A percentile compares a stretch with the other conserved stretches of the same genome.
These are phyloP conservation scores for Leccinum pseudoinsigne DNA, from an alignment of 1,284 basidiomycete genomes.

Conservation along the genomic window DNA sequence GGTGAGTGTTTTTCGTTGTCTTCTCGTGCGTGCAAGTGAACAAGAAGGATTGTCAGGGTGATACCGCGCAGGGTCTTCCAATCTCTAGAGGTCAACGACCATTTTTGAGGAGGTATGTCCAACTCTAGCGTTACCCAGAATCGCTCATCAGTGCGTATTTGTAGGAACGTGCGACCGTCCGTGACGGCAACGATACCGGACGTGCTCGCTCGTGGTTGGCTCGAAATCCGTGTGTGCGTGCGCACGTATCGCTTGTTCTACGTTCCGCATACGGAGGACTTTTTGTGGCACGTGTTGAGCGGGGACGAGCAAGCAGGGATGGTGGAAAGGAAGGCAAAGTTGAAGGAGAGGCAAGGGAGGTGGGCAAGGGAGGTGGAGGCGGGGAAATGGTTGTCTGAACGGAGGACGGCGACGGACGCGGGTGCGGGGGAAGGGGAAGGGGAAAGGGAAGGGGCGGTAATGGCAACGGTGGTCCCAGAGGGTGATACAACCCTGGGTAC, in stretches of 20 bases:
- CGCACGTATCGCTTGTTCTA: slow-evolving; percentile 87
- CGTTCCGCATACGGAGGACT: slow-evolving; percentile 72
- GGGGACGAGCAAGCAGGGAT: slow-evolving; percentile 18
- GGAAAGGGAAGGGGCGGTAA: background rate
- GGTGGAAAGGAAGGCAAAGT: slow-evolving; percentile 3
- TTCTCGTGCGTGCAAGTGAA: slow-evolving; percentile 1
- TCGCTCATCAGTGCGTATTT: background rate
- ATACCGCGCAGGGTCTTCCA: slow-evolving; percentile 52
- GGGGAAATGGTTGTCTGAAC: slow-evolving; percentile 17
- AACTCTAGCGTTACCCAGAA: background rate
- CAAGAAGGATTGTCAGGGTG: slow-evolving; percentile 39
- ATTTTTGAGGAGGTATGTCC: slow-evolving; percentile 70
- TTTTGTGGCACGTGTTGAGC: slow-evolving; percentile 41
- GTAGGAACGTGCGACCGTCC: slow-evolving; percentile 45
- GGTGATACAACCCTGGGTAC: background rate
- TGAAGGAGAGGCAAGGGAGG: slow-evolving; percentile 11
- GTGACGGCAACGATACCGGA: slow-evolving; percentile 40
- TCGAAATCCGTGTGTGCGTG: slow-evolving; percentile 82
- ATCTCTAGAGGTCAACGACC: slow-evolving; percentile 60
- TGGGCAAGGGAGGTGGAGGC: slow-evolving; percentile 21
- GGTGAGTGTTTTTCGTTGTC: slow-evolving; percentile 44
- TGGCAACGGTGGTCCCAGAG: background rate
- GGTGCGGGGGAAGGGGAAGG: background rate
- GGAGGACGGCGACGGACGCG: background rate
- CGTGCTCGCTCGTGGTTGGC: slow-evolving; percentile 54